phyloP scores from a whole-genome alignment of 257 asterid species.

The Nicotiana benthamiana region DNA sequence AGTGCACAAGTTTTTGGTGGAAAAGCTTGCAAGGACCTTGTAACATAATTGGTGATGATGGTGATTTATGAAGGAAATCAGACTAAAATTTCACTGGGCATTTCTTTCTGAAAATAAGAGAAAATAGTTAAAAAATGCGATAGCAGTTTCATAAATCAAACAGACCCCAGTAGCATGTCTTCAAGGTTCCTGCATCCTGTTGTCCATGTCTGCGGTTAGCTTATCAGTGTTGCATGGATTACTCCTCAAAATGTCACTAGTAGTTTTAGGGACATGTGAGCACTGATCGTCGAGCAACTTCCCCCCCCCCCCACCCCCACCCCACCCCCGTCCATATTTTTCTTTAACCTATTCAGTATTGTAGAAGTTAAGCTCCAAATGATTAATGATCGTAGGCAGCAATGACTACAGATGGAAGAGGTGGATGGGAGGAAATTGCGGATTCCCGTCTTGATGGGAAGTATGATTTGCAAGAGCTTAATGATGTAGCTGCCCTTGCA shows the following conservation, averaged over 20 bases:
- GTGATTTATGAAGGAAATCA: not conserved
- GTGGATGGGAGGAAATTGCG: constrained; percentile 86
- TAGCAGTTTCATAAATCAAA: not conserved
- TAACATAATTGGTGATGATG: not conserved
- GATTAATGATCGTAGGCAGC: constrained; percentile 58
- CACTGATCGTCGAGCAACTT: not conserved
- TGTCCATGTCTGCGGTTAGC: not conserved
- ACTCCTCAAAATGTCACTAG: not conserved
- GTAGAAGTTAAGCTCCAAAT: not conserved
- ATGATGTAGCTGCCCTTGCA: constrained; percentile 69
- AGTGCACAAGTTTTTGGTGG: not conserved
- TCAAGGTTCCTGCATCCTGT: not conserved
- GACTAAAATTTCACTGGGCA: not conserved
- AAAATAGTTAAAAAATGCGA: not conserved
- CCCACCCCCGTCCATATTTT: not conserved
- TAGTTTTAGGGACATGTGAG: not conserved
- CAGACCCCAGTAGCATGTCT: not conserved
- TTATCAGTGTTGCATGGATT: not conserved
- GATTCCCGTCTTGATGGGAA: constrained; percentile 83
- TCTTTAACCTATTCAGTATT: not conserved
- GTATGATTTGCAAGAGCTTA: constrained; percentile 51
- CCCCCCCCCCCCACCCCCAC: not conserved
- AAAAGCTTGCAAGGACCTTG: not conserved
- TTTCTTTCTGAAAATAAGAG: not conserved
- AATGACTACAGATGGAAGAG: constrained; percentile 78